Base-by-base conservation (phyloP, 23 red algal species). In the Rhodosorus marinus region DNA sequence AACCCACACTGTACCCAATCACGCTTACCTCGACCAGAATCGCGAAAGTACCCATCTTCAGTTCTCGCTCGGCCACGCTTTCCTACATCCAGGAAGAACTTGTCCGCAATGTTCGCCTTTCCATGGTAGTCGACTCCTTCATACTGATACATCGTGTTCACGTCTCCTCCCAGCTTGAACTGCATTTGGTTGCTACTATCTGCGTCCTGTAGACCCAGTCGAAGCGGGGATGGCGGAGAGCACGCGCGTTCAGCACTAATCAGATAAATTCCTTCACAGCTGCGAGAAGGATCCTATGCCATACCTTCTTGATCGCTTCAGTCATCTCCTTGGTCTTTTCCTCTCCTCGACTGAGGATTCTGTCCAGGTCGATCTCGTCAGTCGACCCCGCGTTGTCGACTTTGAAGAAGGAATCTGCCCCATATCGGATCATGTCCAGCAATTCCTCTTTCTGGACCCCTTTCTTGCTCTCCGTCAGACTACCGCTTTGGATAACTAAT, bases 401-500 rank as follows among this genome's bases (percentile, higher is more conserved):
- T 38, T 73, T 66, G 57, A 98, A 98, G 59, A 98, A 98, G 42
- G 67, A 66, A 33, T 98, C 90, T 14, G 90, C 90, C 15, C 90
- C 90, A 69, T 65, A 84, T 40, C 90, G 71, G 35, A 98, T 85
- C 90, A 98, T 98, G 62, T 98, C 79, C 20, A 98, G 55, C 49
- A 98, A 52, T n/a, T 85, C 90, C 21, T 80, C 35, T 54, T 84
- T 83, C 35, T 71, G 50, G 4, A 98, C 66, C 29, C 79, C 75
- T 66, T 98, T 98, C 33, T 85, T 70, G 49, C 71, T 61, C 23
- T 80, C 72, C 26, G 75, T 64, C 0, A 98, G 72, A 41, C 90
- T 53, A 8, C 90, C 90, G 43, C 86, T 79, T 38, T 98, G 90
- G 64, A 98, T 98, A 19, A 98, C 90, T 5, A 98, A 60, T 9